phyloP scores from a whole-genome alignment of 768 basidiomycete species.

The Baorangia bicolor region DNA sequence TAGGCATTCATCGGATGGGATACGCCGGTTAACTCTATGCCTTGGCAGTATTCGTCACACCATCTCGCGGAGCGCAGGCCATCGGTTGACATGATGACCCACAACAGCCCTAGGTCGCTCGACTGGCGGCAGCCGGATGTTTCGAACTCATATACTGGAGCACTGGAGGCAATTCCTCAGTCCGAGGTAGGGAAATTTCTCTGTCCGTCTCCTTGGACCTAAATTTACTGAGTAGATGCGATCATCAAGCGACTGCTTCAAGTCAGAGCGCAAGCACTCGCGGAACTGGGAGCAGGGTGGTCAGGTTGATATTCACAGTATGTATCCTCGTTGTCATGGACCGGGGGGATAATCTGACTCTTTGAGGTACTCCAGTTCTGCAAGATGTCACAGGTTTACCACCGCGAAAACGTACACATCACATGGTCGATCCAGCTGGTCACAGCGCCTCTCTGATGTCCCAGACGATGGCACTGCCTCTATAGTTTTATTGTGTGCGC shows the following conservation, averaged over 20 bases:
- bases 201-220: conserved; percentile 18
- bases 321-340: conserved; percentile 14
- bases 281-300: conserved; percentile 60
- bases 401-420: conserved; percentile 61
- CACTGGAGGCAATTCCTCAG: conserved; percentile 32
- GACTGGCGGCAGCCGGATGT: conserved; percentile 37
- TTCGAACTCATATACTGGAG: conserved; percentile 28
- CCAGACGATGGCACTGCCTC: conserved; percentile 54
- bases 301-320: conserved; percentile 34
- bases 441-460: conserved; percentile 52
- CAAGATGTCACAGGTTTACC: conserved; percentile 56
- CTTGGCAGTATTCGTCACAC: conserved; percentile 32
- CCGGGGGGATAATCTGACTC: conserved; percentile 7
- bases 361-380: conserved; percentile 20
- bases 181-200: conserved; percentile 32
- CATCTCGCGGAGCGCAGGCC: conserved; percentile 34
- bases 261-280: conserved; percentile 55
- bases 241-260: conserved; percentile 39
- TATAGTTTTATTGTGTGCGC: conserved; percentile 36
- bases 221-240: conserved; percentile 36
- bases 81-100: conserved; percentile 34
- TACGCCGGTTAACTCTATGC: conserved; percentile 20
- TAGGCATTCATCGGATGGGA: conserved; percentile 12
- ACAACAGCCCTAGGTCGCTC: conserved; percentile 33
- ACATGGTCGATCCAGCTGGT: conserved; percentile 58